These are phyloP conservation scores for Saccharomycopsis sp. DNA, from an alignment of 805 yeast genomes.

Conservation along the genomic window DNA sequence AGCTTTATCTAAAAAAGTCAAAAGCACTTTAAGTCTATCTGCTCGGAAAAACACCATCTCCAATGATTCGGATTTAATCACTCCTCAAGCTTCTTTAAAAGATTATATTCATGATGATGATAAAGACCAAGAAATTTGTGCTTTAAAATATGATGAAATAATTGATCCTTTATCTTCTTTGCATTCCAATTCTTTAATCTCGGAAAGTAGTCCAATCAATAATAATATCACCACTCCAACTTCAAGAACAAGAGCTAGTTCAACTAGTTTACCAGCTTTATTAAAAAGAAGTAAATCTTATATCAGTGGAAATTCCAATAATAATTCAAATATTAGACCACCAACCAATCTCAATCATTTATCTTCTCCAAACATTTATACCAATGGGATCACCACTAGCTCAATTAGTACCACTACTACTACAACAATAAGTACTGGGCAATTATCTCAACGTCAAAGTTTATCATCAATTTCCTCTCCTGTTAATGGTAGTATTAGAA, in stretches of 20 bases:
- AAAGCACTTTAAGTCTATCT: conserved; percentile 1
- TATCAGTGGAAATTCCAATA: background rate
- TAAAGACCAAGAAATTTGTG: conserved; percentile 2
- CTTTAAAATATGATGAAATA: conserved; percentile 12
- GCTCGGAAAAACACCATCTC: background rate
- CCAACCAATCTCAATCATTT: background rate
- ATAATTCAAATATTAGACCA: background rate
- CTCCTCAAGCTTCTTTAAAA: background rate
- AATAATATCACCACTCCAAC: no score
- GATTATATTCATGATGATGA: no score
- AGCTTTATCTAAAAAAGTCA: conserved; percentile 11
- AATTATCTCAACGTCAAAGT: background rate
- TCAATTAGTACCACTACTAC: background rate
- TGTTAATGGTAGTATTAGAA: background rate
- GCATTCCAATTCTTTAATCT: conserved; percentile 11
- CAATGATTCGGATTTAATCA: background rate
- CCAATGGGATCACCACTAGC: background rate
- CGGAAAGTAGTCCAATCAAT: background rate
- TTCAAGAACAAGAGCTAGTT: conserved; percentile 15
- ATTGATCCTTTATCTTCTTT: conserved; percentile 6
- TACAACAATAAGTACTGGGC: no score
- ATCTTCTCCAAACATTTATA: background rate
- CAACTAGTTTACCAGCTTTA: conserved; percentile 16
- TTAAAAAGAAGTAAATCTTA: conserved; percentile 12
- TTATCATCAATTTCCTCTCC: background rate